phyloP scores from a whole-genome alignment of 208 protist species.

The Novymonas esmeraldas region DNA sequence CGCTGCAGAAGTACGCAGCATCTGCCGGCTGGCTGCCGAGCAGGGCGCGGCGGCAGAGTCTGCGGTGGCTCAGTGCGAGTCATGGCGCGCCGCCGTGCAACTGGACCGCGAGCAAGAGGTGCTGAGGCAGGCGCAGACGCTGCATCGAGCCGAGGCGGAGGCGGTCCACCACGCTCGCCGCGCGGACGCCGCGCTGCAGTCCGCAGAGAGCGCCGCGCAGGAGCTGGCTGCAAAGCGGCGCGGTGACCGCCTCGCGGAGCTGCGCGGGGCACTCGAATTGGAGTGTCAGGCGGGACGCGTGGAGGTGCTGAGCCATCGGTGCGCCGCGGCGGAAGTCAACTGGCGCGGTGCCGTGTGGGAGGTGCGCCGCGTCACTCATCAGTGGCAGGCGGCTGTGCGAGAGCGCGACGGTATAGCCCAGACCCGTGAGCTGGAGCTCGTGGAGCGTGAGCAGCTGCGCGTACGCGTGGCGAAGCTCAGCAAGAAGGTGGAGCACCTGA shows the following conservation, averaged over 20 bases:
- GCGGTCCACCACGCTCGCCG: background rate
- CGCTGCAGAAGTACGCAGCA: background rate
- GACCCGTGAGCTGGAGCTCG: constrained; percentile 6
- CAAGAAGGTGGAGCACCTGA: constrained; percentile 25
- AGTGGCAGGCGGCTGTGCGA: background rate
- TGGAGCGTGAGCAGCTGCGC: constrained; percentile 17
- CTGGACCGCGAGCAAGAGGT: background rate
- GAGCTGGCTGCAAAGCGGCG: constrained; percentile 8
- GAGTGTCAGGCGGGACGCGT: background rate
- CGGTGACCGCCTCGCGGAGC: background rate
- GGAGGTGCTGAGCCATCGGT: constrained; percentile 31
- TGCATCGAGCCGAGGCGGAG: background rate
- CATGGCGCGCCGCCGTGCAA: constrained; percentile 4
- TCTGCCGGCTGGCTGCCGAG: background rate
- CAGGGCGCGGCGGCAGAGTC: background rate
- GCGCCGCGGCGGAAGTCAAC: constrained; percentile 21
- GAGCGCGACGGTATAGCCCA: background rate
- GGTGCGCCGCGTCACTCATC: constrained; percentile 1
- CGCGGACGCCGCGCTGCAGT: background rate
- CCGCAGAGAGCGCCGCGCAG: background rate
- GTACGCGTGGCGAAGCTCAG: constrained; percentile 14
- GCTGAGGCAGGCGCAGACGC: constrained; percentile 10
- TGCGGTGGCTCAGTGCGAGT: constrained; percentile 11
- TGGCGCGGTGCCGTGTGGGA: constrained; percentile 17
- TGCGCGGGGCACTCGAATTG: background rate